phyloP scores from a whole-genome alignment of 1,284 basidiomycete genomes.

The Malassezia pachydermatis region DNA sequence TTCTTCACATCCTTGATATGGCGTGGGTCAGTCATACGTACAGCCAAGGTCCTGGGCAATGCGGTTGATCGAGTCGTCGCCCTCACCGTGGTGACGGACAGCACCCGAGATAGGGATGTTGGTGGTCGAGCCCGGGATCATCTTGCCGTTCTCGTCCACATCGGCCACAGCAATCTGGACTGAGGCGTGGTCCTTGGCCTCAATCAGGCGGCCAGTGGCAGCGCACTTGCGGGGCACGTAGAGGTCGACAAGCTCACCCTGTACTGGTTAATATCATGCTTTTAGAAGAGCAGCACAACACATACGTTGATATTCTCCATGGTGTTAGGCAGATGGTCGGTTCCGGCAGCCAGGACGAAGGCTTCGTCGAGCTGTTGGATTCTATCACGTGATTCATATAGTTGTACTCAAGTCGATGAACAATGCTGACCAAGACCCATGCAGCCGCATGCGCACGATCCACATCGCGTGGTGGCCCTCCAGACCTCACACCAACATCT shows the following conservation, averaged over 20 bases:
- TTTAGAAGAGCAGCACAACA: neutral
- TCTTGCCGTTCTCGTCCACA: constrained; percentile 84
- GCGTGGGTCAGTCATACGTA: constrained; percentile 55
- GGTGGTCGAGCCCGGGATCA: constrained; percentile 67
- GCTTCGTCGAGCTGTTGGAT: neutral
- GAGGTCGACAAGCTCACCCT: constrained; percentile 98
- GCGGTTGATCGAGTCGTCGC: constrained; percentile 93
- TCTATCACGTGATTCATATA: constrained; percentile 16
- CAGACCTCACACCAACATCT: neutral
- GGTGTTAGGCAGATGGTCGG: constrained; percentile 10
- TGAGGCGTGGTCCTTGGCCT: constrained; percentile 96
- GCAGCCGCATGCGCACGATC: neutral
- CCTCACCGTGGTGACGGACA: constrained; percentile 89
- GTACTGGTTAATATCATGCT: constrained; percentile 11
- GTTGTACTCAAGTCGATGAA: constrained; percentile 3
- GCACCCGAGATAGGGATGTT: constrained; percentile 89
- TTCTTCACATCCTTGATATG: neutral
- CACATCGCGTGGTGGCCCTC: neutral
- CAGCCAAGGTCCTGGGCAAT: constrained; percentile 87
- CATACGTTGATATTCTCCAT: constrained; percentile 19
- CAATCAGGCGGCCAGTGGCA: constrained; percentile 76
- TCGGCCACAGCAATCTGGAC: constrained; percentile 92
- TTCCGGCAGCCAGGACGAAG: neutral
- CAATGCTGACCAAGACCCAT: neutral
- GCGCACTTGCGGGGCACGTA: constrained; percentile 97